These are phyloP conservation scores for Rhodotorula sp. DNA, from an alignment of 1,284 basidiomycete species.

Conservation along the genomic window DNA sequence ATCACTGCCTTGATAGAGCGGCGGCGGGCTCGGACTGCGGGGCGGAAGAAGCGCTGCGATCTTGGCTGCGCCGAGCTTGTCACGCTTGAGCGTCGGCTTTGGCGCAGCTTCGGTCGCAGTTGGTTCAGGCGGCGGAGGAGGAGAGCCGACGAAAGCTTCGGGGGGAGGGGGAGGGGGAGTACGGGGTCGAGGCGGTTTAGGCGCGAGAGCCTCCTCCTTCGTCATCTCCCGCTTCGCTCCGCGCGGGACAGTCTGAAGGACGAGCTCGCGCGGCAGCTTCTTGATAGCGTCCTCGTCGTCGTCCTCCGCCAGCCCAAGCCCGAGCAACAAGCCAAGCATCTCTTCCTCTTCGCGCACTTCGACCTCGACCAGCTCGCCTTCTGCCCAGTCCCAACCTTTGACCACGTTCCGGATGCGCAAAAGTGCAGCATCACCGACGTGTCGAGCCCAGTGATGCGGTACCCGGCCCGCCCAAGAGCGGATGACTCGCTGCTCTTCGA, in stretches of 20 bases:
- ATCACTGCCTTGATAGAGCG: constrained; percentile 19
- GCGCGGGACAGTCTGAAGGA: constrained; percentile 24
- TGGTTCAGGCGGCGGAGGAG: neutral
- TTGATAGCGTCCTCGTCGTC: neutral
- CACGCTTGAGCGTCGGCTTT: constrained; percentile 8
- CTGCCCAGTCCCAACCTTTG: constrained; percentile 25
- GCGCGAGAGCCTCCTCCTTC: constrained; percentile 22
- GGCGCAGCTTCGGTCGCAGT: neutral
- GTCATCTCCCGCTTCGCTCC: constrained; percentile 34
- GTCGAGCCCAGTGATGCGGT: constrained; percentile 30
- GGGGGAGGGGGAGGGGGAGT: constrained; percentile 4
- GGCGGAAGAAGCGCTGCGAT: constrained; percentile 12
- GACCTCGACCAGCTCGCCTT: constrained; percentile 30
- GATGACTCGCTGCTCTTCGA: constrained; percentile 34
- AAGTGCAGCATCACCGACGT: constrained; percentile 28
- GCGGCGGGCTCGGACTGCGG: constrained; percentile 16
- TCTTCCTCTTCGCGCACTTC: constrained; percentile 31
- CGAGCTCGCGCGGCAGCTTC: constrained; percentile 4
- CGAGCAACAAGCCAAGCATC: constrained; percentile 26
- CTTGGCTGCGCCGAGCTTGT: constrained; percentile 22
- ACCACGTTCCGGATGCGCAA: constrained; percentile 23
- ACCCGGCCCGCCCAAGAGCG: constrained; percentile 24
- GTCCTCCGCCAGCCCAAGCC: constrained; percentile 14
- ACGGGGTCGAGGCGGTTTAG: constrained; percentile 4
- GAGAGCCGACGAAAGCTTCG: neutral